Base-by-base conservation (phyloP, 371 early-diverging fungal species). In the Mortierella sp. region DNA sequence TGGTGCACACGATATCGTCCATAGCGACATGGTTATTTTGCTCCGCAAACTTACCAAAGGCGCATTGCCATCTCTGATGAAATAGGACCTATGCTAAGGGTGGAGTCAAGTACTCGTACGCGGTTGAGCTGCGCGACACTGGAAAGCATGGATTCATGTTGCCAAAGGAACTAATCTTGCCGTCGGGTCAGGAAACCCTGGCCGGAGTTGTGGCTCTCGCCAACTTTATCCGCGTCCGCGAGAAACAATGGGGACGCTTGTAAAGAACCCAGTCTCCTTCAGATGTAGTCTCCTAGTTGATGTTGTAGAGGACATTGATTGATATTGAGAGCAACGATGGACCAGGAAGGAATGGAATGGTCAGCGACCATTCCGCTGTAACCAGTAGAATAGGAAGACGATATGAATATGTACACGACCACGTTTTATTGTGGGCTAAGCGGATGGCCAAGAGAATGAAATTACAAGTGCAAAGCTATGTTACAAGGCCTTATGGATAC, bases 41-140 rank as follows among this genome's bases (percentile, higher is more conserved):
- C n/a, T n/a, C n/a, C n/a, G n/a, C n/a, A n/a, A n/a, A n/a, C n/a
- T n/a, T n/a, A n/a, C n/a, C n/a, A n/a, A n/a, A n/a, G n/a, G n/a
- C n/a, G n/a, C n/a, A n/a, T n/a, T n/a, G n/a, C n/a, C n/a, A n/a
- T 22, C 21, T 16, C 21, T n/a, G 13, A 39, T 25, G 34, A 37
- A 14, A 29, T 60, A 71, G 71, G 71, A 73, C 73, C 0, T 86
- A 86, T 54, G 82, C 57, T 2, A 62, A 40, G 14, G 84, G 78
- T 21, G 76, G 79, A 16, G 80, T 86, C 47, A 79, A 82, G 56
- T 90, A 82, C 59, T 66, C 85, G 41, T 90, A 81, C 50, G 84
- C 80, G 0, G 81, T 87, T 22, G 88, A 89, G 64, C 65, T 90
- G 46, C 74, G 88, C 14, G 87, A 86, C 63, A 81, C 79, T 22